These are phyloP conservation scores for Schizopora paradoxa DNA, from an alignment of 1,284 basidiomycete species.

Conservation along the genomic window DNA sequence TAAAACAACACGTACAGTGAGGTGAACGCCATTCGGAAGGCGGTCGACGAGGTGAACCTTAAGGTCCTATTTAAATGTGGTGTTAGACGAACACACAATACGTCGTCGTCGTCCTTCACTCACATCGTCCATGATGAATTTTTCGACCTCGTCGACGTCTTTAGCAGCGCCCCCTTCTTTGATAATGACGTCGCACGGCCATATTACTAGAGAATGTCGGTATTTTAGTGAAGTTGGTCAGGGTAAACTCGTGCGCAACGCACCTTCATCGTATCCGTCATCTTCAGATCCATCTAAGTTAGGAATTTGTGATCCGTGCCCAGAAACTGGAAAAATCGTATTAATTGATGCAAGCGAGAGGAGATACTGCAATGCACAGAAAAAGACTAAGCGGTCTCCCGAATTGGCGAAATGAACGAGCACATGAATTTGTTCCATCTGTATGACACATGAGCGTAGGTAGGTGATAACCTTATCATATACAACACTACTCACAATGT, in stretches of 20 bases:
- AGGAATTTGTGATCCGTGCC: slow-evolving; percentile 17
- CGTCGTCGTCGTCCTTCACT: neutral
- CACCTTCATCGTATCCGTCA: slow-evolving; percentile 19
- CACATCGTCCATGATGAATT: slow-evolving; percentile 18
- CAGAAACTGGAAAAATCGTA: slow-evolving; percentile 13
- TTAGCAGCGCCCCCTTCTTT: slow-evolving; percentile 1
- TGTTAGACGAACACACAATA: neutral
- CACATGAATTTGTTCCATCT: slow-evolving; percentile 13
- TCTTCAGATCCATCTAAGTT: slow-evolving; percentile 13
- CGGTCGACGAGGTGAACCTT: slow-evolving; percentile 13
- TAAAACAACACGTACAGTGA: slow-evolving; percentile 15
- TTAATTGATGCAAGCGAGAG: neutral
- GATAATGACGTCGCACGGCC: slow-evolving; percentile 15
- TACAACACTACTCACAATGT: slow-evolving; percentile 11
- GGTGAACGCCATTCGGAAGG: slow-evolving; percentile 14
- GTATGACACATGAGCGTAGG: neutral
- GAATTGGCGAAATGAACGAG: slow-evolving; percentile 17
- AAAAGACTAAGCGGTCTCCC: slow-evolving; percentile 18
- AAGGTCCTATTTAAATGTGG: slow-evolving; percentile 6
- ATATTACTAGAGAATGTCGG: slow-evolving; percentile 8
- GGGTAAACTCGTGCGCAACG: neutral
- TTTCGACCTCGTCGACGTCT: slow-evolving; percentile 3
- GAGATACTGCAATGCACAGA: slow-evolving; percentile 9
- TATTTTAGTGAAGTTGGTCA: neutral
- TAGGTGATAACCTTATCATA: neutral